Conservation (phyloP, 1,284 basidiomycete species). For the Spongiforma sp. region DNA sequence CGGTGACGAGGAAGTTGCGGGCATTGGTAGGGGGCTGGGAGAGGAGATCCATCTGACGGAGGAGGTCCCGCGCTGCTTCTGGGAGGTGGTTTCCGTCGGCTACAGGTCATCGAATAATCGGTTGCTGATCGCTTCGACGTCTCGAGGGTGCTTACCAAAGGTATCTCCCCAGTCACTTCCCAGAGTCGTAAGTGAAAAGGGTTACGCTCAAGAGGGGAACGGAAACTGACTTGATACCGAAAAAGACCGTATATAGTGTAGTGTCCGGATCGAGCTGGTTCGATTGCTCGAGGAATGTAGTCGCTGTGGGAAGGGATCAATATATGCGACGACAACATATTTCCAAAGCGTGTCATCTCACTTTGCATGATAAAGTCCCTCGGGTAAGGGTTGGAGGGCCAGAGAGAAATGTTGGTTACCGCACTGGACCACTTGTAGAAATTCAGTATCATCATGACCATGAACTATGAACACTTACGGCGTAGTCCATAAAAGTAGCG, state of each 20-base stretch:
- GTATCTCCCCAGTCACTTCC: slow-evolving; percentile 38
- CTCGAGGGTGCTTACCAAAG: slow-evolving; percentile 20
- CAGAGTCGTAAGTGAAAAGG: slow-evolving; percentile 13
- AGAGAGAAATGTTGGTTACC: slow-evolving; percentile 40
- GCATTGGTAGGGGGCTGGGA: slow-evolving; percentile 48
- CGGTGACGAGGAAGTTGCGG: slow-evolving; percentile 50
- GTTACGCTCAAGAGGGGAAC: slow-evolving; percentile 4
- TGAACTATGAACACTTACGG: slow-evolving; percentile 20
- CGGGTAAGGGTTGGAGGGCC: slow-evolving; percentile 41
- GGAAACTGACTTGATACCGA: slow-evolving; percentile 44
- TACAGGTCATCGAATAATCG: background rate
- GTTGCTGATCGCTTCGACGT: background rate
- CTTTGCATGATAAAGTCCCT: slow-evolving; percentile 44
- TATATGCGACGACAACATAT: background rate
- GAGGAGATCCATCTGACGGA: slow-evolving; percentile 44
- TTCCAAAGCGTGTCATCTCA: slow-evolving; percentile 6
- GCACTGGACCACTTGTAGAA: slow-evolving; percentile 38
- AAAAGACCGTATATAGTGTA: slow-evolving; percentile 42
- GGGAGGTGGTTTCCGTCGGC: slow-evolving; percentile 40
- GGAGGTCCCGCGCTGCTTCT: slow-evolving; percentile 40
- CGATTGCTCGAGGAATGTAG: slow-evolving; percentile 30
- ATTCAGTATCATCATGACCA: background rate
- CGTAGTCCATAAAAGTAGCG: slow-evolving; percentile 32
- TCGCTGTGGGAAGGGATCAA: slow-evolving; percentile 16
- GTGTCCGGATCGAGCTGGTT: slow-evolving; percentile 34